phyloP scores from a whole-genome alignment of 208 protist species.

The Leishmania braziliensis region DNA sequence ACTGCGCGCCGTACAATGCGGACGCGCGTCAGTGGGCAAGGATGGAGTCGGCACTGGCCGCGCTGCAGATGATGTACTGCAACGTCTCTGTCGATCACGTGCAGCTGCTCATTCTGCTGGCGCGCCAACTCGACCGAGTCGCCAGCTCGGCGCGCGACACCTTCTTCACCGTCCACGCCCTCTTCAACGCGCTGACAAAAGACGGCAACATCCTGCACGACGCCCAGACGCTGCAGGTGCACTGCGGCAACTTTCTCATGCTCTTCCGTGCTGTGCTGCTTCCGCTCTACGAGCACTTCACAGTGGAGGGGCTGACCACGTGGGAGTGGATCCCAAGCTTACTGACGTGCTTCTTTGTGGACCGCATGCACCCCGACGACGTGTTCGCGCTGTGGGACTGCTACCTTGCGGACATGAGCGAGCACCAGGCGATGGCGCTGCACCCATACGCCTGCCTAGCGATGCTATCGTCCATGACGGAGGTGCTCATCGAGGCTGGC shows the following conservation, averaged over 20 bases:
- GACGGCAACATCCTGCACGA: conserved; percentile 76
- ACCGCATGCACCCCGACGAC: conserved; percentile 70
- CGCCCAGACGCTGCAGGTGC: conserved; percentile 51
- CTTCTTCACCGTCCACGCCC: conserved; percentile 58
- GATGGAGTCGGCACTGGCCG: conserved; percentile 52
- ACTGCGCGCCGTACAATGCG: conserved; percentile 29
- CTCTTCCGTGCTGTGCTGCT: conserved; percentile 71
- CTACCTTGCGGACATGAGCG: conserved; percentile 67
- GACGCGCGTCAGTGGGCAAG: conserved; percentile 35
- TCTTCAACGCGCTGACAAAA: conserved; percentile 59
- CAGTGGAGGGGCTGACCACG: conserved; percentile 55
- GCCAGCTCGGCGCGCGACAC: conserved; percentile 56
- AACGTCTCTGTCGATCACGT: conserved; percentile 63
- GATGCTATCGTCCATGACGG: conserved; percentile 74
- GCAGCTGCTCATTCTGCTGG: conserved; percentile 47
- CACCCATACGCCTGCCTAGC: conserved; percentile 84
- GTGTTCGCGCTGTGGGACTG: conserved; percentile 79
- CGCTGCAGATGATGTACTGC: conserved; percentile 63
- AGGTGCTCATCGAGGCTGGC: conserved; percentile 83
- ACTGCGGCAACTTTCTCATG: conserved; percentile 83
- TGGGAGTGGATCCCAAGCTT: conserved; percentile 80
- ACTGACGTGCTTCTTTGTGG: conserved; percentile 70
- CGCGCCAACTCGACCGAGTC: conserved; percentile 59
- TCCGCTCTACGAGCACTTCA: conserved; percentile 82
- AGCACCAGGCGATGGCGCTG: conserved; percentile 56